These are phyloP conservation scores for Penicillium italicum DNA, from an alignment of 2,329 filamentous ascomycete genomes.

Conservation along the genomic window DNA sequence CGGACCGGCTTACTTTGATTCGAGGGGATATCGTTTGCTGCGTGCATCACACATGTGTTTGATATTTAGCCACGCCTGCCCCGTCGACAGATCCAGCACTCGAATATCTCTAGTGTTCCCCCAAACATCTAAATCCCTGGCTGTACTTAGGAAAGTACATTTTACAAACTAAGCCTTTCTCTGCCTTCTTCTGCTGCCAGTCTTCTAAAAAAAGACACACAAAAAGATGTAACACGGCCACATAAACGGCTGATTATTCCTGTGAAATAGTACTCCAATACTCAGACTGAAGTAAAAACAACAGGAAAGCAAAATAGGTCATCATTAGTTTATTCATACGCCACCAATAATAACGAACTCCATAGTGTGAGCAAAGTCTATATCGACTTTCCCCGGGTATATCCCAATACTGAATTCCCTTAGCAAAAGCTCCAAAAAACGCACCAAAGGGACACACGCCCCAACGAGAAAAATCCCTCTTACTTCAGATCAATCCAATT, in stretches of 20 bases:
- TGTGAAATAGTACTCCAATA: background rate
- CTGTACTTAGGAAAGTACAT: too few species aligned
- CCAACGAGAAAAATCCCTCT: background rate
- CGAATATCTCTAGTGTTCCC: background rate
- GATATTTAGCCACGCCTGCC: background rate
- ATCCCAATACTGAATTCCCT: background rate
- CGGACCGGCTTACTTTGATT: too few species aligned
- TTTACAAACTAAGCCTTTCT: too few species aligned
- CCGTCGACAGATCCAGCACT: too few species aligned
- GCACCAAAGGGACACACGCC: background rate
- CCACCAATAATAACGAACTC: background rate
- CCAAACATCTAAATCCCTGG: too few species aligned
- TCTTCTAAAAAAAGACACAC: too few species aligned
- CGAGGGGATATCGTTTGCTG: background rate
- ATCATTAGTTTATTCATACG: background rate
- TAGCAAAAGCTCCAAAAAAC: background rate
- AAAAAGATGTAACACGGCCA: too few species aligned
- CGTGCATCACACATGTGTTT: background rate
- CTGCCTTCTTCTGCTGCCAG: too few species aligned
- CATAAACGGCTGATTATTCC: too few species aligned
- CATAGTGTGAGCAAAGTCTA: background rate
- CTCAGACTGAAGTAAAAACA: background rate
- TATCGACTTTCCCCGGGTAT: background rate
- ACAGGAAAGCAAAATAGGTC: background rate
- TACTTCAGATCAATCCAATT: background rate